phyloP scores from a whole-genome alignment of 1,284 basidiomycete genomes.

The Ceraceosorus guamensis region DNA sequence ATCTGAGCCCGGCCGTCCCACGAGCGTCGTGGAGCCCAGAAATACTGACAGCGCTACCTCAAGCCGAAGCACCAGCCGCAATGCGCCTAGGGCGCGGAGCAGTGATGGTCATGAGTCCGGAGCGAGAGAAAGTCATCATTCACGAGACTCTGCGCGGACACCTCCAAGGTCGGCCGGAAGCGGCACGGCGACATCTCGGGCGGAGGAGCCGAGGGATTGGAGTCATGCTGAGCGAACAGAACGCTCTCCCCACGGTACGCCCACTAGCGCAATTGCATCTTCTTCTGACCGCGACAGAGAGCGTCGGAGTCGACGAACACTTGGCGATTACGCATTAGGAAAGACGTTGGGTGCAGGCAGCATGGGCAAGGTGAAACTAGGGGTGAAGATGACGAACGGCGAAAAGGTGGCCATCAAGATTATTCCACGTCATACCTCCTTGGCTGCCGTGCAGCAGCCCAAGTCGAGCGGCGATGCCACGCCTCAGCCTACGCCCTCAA shows the following conservation, averaged over 20 bases:
- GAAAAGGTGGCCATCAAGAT: slow-evolving; percentile 99
- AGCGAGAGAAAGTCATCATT: slow-evolving; percentile 17
- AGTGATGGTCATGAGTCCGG: neutral
- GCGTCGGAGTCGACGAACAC: slow-evolving; percentile 32
- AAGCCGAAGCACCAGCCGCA: neutral
- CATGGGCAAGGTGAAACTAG: slow-evolving; percentile 99
- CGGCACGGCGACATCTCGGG: no score
- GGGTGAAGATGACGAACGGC: slow-evolving; percentile 76
- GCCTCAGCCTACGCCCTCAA: slow-evolving; percentile 25
- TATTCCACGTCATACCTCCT: slow-evolving; percentile 70
- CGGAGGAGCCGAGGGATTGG: no score
- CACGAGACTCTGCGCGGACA: slow-evolving; percentile 17
- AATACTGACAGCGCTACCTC: slow-evolving; percentile 6
- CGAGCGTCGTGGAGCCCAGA: slow-evolving; percentile 30
- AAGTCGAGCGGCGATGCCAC: slow-evolving; percentile 48
- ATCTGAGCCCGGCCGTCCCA: slow-evolving; percentile 22
- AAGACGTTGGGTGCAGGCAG: slow-evolving; percentile 96
- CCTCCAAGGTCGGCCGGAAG: no score
- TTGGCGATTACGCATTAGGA: slow-evolving; percentile 91
- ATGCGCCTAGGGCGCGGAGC: neutral
- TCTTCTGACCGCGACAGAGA: slow-evolving; percentile 23
- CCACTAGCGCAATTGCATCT: slow-evolving; percentile 10
- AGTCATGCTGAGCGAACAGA: slow-evolving; percentile 1
- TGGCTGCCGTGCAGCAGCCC: slow-evolving; percentile 50
- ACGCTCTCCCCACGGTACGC: slow-evolving; percentile 15